Conservation (phyloP, 805 yeast species). For the Teunomyces gatunensis region DNA sequence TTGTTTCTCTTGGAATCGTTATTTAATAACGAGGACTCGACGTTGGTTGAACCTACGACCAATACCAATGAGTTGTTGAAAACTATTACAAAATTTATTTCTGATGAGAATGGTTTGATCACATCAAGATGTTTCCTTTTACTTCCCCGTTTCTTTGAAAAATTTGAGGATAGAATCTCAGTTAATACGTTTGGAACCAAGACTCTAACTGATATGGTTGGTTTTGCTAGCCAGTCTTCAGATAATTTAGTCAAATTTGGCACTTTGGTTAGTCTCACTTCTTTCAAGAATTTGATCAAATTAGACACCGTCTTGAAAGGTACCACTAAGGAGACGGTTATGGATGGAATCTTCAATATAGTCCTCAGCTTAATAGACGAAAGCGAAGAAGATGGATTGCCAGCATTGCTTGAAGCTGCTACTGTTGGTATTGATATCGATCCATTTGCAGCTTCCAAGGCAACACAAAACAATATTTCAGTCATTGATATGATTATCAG, state of each 20-base stretch:
- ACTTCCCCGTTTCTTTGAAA: conserved; percentile 57
- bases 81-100: conserved; percentile 6
- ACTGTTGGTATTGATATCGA: conserved; percentile 49
- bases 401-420: conserved; percentile 70
- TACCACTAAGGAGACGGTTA: conserved; percentile 16
- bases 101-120: conserved; percentile 33
- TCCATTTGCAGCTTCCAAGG: conserved; percentile 22
- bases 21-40: conserved; percentile 40
- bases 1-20: conserved; percentile 40
- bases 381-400: conserved; percentile 78
- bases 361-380: conserved; percentile 50
- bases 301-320: conserved; percentile 10
- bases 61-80: conserved; percentile 10
- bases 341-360: conserved; percentile 35
- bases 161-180: conserved; percentile 39
- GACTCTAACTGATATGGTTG: conserved; percentile 26
- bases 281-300: conserved; percentile 37
- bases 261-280: conserved; percentile 52
- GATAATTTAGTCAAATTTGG: conserved; percentile 25
- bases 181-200: conserved; percentile 30
- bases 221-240: conserved; percentile 16
- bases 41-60: conserved; percentile 7
- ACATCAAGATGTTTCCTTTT: conserved; percentile 48
- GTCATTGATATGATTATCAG: conserved; percentile 57
- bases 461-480: conserved; percentile 13